Evolutionary conservation across 345 rosid genomes (phyloP), one percentile per base, ranked within the genome.

Genomic region (Ceriops decandra): DNA sequence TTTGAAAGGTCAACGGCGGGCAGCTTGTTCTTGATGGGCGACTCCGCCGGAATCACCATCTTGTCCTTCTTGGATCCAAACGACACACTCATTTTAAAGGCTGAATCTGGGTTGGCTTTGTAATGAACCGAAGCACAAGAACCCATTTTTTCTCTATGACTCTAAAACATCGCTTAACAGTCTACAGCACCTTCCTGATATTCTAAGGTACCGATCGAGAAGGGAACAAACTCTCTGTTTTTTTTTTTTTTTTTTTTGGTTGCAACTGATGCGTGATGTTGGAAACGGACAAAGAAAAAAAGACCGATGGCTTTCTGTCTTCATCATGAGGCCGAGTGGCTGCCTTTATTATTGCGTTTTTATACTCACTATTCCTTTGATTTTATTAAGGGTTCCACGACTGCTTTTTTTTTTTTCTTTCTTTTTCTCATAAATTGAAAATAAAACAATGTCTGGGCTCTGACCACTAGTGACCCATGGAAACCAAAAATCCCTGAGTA

Each of bases 121-220:
- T 32, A 32, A 67, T 76, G 80, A 33, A 79, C 72, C 5, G 88
- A 62, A 21, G 68, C 85, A 65, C 82, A 87, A 22, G 82, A 78
- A 78, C 91, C 91, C 91, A 87, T 86, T 15, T 69, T 69, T 62
- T 5, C 61, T 60, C 5, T 59, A 16, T 47, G 57, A 21, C 22
- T 66, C 52, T 20, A 13, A 52, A 64, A 8, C 52, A 35, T 5
- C 24, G 7, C 33, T 5, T 32, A 5, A 32, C 33, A 32, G 22
- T 51, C 69, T 35, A 66, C 42, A 68, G n/a, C 63, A 52, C 54
- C 47, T 57, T 21, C 57, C 67, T 38, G 56, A 68, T 27, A 52
- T 24, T 53, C 46, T 15, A 38, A 69, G 58, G 2, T 26, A 54
- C 2, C 2, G n/a, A 54, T 7, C 26, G 32, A 31, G 32, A 5